Evolutionary conservation across 805 yeast genomes (phyloP).

Genomic region (Ogataea methanolica): DNA sequence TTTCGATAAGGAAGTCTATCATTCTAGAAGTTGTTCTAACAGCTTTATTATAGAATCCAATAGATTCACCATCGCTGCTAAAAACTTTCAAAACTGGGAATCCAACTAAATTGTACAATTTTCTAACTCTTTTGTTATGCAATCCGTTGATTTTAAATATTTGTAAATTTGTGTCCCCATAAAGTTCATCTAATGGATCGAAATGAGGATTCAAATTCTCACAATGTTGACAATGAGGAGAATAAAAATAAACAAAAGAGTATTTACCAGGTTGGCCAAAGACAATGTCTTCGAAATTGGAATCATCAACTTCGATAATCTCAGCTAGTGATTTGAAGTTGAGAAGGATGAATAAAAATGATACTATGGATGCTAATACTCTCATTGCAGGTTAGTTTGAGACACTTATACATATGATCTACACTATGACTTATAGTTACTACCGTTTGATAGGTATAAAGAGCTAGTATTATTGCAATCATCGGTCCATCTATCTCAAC

Average conservation of each 20-base stretch:
- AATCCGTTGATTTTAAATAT: conserved; percentile 33
- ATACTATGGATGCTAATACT: neutral
- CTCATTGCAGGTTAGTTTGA: neutral
- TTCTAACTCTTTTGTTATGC: conserved; percentile 31
- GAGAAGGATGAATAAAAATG: neutral
- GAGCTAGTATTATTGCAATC: no score
- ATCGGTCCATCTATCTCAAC: no score
- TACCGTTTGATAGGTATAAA: no score
- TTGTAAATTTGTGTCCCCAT: conserved; percentile 32
- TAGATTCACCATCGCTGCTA: conserved; percentile 35
- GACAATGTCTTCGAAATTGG: conserved; percentile 19
- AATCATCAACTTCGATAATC: conserved; percentile 19
- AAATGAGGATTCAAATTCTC: conserved; percentile 40
- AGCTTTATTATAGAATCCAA: conserved; percentile 32
- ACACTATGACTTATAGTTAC: no score
- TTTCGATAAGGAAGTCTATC: conserved; percentile 27
- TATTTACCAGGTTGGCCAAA: conserved; percentile 25
- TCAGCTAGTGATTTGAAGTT: neutral
- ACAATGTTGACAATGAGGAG: conserved; percentile 44
- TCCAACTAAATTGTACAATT: conserved; percentile 35
- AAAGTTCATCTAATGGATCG: conserved; percentile 40
- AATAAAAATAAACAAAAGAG: conserved; percentile 44
- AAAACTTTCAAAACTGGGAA: conserved; percentile 50
- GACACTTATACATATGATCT: no score
- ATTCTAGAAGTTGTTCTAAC: conserved; percentile 30